Conservation (phyloP, 2,329 filamentous ascomycete genomes). For the Cladosporium austrohemisphaericum region DNA sequence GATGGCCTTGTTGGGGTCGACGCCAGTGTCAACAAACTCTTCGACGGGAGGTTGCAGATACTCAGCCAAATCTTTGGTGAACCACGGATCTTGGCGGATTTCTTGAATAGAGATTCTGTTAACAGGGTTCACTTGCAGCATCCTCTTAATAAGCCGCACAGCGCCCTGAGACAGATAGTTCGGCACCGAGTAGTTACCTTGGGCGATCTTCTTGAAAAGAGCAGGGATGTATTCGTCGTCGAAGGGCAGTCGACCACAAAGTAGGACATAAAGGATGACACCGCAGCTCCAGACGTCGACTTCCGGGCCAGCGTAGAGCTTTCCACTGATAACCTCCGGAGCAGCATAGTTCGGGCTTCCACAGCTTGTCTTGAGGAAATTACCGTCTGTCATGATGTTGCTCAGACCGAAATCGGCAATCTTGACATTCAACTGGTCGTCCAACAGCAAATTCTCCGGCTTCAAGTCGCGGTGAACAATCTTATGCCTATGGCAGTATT, state of each 20-base stretch:
- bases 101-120: conserved; percentile 91
- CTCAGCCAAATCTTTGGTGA: conserved; percentile 75
- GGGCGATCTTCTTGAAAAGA: conserved; percentile 94
- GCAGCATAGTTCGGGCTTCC: conserved; percentile 98
- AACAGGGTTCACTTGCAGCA: conserved; percentile 93
- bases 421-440: conserved; percentile 95
- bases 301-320: conserved; percentile 94
- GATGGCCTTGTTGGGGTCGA: conserved; percentile 88
- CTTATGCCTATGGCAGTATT: conserved; percentile 98
- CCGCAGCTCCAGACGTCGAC: conserved; percentile 95
- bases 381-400: conserved; percentile 99
- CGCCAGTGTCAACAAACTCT: conserved; percentile 90
- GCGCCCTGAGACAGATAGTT: conserved; percentile 86
- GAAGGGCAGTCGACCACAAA: conserved; percentile 75
- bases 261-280: conserved; percentile 62
- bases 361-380: conserved; percentile 97
- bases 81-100: conserved; percentile 92
- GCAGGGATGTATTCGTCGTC: conserved; percentile 98
- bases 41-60: conserved; percentile 86
- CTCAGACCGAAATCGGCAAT: conserved; percentile 98
- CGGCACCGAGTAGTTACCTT: conserved; percentile 88
- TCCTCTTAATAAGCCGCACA: conserved; percentile 76
- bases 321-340: conserved; percentile 95
- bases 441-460: conserved; percentile 91
- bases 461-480: conserved; percentile 98